Percentiles rank a stretch among this genome's conserved stretches.
Conservation (phyloP, 1,284 basidiomycete species). For the Puccinia hordei region DNA sequence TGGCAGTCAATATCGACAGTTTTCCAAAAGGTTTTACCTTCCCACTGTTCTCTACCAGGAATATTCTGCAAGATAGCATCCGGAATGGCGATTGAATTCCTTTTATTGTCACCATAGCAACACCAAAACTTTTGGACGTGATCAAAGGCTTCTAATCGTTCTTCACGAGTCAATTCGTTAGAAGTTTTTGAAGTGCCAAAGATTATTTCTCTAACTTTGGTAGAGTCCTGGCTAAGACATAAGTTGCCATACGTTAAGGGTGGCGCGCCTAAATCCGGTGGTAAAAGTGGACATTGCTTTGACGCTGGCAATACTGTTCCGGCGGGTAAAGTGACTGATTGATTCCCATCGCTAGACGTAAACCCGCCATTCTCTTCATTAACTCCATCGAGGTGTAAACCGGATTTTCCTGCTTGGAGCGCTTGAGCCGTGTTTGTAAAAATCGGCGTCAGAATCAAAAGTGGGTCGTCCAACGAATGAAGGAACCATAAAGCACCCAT, state of each 20-base stretch:
- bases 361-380: constrained; percentile 45
- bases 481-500: constrained; percentile 42
- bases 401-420: constrained; percentile 28
- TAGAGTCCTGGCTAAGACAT: constrained; percentile 19
- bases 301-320: constrained; percentile 23
- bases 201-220: constrained; percentile 28
- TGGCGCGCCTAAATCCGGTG: constrained; percentile 39
- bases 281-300: constrained; percentile 30
- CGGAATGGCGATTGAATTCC: constrained; percentile 28
- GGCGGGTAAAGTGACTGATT: constrained; percentile 31
- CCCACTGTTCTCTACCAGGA: constrained; percentile 44
- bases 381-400: not conserved
- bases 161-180: constrained; percentile 20
- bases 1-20: constrained; percentile 32
- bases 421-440: constrained; percentile 48
- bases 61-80: constrained; percentile 37
- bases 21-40: constrained; percentile 49
- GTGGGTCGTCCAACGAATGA: constrained; percentile 49
- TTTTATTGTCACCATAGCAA: constrained; percentile 31
- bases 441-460: constrained; percentile 49
- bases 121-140: constrained; percentile 52
- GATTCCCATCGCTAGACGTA: constrained; percentile 41
- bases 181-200: constrained; percentile 41
- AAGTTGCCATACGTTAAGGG: constrained; percentile 35
- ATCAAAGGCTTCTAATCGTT: constrained; percentile 40